Conservation (phyloP, 495 filamentous ascomycete genomes). For the Diplogelasinospora grovesii region DNA sequence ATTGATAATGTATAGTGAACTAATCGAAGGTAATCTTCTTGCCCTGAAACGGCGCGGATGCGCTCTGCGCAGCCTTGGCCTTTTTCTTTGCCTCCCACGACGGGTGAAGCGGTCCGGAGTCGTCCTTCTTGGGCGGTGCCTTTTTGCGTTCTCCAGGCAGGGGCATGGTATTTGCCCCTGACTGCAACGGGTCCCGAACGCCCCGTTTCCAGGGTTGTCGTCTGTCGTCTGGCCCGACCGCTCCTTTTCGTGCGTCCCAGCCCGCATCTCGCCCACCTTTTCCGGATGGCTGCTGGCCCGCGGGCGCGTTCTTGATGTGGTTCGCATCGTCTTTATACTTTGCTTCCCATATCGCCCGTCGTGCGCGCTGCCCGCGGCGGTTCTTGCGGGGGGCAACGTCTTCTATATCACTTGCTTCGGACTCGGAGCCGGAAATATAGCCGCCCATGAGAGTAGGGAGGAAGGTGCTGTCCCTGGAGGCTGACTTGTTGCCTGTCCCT, state of each 20-base stretch:
- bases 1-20: not conserved
- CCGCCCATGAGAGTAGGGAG: slow-evolving; percentile 84
- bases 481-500: slow-evolving; percentile 11
- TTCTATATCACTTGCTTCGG: slow-evolving; percentile 46
- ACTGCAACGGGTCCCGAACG: slow-evolving; percentile 24
- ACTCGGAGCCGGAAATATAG: slow-evolving; percentile 86
- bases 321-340: slow-evolving; percentile 56
- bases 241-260: slow-evolving; percentile 48
- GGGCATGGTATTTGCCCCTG: too few relatives aligned
- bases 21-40: slow-evolving; percentile 91
- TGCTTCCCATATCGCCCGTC: slow-evolving; percentile 84
- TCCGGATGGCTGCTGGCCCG: not conserved
- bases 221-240: slow-evolving; percentile 31
- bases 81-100: slow-evolving; percentile 88
- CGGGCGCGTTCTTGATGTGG: slow-evolving; percentile 16
- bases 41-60: slow-evolving; percentile 61
- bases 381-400: slow-evolving; percentile 58
- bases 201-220: slow-evolving; percentile 41
- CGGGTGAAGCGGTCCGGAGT: slow-evolving; percentile 69
- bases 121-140: slow-evolving; percentile 43
- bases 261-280: slow-evolving; percentile 34
- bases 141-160: too few relatives aligned
- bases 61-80: slow-evolving; percentile 64
- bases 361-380: slow-evolving; percentile 78
- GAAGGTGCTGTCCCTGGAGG: slow-evolving; percentile 51